Percentiles rank a stretch among this genome's conserved stretches.
phyloP scores from a whole-genome alignment of 1,284 basidiomycete genomes.

The Cryptococcus hybrid region DNA sequence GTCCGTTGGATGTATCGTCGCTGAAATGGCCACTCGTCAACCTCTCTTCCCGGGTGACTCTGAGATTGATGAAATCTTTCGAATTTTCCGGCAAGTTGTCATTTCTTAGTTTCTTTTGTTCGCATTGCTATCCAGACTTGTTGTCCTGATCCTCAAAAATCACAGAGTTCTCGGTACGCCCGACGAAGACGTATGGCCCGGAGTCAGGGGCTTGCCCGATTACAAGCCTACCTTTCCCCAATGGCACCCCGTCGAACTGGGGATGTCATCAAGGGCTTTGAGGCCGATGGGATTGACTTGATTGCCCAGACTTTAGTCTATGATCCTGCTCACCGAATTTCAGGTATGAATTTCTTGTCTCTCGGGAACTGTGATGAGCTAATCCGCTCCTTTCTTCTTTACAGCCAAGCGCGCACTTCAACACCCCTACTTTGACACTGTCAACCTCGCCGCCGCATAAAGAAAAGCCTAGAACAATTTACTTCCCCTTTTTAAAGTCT shows the following conservation, averaged over 20 bases:
- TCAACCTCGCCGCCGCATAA: slow-evolving; percentile 3
- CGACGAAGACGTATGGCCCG: slow-evolving; percentile 88
- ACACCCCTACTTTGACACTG: slow-evolving; percentile 70
- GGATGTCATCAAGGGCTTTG: slow-evolving; percentile 65
- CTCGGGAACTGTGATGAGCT: not conserved
- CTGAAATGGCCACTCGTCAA: slow-evolving; percentile 76
- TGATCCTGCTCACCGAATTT: slow-evolving; percentile 91
- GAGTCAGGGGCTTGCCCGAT: slow-evolving; percentile 83
- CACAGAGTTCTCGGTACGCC: slow-evolving; percentile 87
- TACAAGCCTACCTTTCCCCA: slow-evolving; percentile 97
- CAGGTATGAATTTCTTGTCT: slow-evolving; percentile 56
- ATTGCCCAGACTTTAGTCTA: slow-evolving; percentile 81
- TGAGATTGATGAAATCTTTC: slow-evolving; percentile 99
- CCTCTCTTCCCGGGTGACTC: slow-evolving; percentile 98
- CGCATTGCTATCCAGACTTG: not conserved
- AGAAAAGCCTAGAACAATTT: not conserved
- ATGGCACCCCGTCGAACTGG: slow-evolving; percentile 68
- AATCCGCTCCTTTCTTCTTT: slow-evolving; percentile 1
- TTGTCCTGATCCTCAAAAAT: too few relatives aligned
- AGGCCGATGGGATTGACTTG: slow-evolving; percentile 71
- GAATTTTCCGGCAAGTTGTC: slow-evolving; percentile 79
- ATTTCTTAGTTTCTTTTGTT: slow-evolving; percentile 19
- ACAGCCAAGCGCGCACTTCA: slow-evolving; percentile 78
- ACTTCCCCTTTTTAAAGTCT: not conserved
- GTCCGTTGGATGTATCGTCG: slow-evolving; percentile 99